A percentile compares a stretch with the other conserved stretches of the same genome.
phyloP scores from a whole-genome alignment of 345 rosid species.

The Capsella bursapastoris region DNA sequence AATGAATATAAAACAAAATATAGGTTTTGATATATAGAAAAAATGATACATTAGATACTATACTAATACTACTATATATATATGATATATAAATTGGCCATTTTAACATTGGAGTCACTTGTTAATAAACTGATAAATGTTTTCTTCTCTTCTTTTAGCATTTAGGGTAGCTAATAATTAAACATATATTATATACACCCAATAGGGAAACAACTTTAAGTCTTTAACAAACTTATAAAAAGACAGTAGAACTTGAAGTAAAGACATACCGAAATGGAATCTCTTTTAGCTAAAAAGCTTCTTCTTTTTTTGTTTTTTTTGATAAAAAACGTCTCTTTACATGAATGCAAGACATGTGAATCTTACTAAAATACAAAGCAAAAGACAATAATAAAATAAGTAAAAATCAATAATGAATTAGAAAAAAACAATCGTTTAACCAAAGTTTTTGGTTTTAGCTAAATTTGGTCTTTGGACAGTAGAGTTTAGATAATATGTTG shows the following conservation, averaged over 20 bases:
- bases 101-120: too few relatives aligned
- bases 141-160: not conserved
- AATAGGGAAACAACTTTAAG: constrained; percentile 10
- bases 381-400: not conserved
- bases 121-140: not conserved
- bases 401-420: not conserved
- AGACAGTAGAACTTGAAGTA: constrained; percentile 1
- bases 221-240: constrained; percentile 20
- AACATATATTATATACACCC: not conserved
- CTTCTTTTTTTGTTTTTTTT: not conserved
- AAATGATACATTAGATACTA: too few relatives aligned
- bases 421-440: not conserved
- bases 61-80: too few relatives aligned
- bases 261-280: constrained; percentile 32
- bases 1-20: too few relatives aligned
- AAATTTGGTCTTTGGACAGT: too few relatives aligned
- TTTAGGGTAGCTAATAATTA: not conserved
- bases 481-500: too few relatives aligned
- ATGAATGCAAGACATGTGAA: constrained; percentile 30
- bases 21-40: too few relatives aligned
- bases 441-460: not conserved
- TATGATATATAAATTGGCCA: too few relatives aligned
- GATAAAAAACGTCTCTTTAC: constrained; percentile 5
- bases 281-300: constrained; percentile 17
- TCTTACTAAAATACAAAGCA: constrained; percentile 25